These are phyloP conservation scores for Mortierella sp. DNA, from an alignment of 371 early-diverging fungal species.

Conservation along the genomic window DNA sequence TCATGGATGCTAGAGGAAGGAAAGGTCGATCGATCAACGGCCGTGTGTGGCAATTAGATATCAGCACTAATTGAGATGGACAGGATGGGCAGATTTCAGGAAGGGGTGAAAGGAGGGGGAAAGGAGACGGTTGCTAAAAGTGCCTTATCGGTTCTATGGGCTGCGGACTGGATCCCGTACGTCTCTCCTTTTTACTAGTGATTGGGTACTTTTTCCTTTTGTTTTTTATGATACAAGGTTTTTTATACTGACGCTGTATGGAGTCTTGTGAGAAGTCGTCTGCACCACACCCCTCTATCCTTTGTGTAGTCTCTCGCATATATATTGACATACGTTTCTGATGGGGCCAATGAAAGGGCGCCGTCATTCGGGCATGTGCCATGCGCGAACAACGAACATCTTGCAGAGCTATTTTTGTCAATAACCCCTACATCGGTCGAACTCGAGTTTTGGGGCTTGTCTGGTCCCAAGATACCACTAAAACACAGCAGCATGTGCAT, in stretches of 20 bases:
- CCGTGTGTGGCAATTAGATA: not conserved
- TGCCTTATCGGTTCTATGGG: not conserved
- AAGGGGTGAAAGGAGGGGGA: not conserved
- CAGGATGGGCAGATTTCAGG: not conserved
- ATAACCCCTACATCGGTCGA: not conserved
- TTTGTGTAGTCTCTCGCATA: not conserved
- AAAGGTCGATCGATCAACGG: not conserved
- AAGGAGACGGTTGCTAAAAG: not conserved
- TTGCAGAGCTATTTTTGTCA: not conserved
- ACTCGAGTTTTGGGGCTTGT: not conserved
- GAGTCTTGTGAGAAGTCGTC: not conserved
- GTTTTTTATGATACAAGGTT: not conserved
- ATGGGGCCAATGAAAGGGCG: not conserved
- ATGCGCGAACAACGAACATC: not conserved
- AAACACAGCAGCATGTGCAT: not conserved
- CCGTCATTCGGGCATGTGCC: not conserved
- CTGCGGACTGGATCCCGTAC: not conserved
- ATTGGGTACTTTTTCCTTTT: not conserved
- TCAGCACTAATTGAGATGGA: not conserved
- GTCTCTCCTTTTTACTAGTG: not conserved
- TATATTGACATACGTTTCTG: not conserved
- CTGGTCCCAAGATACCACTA: not conserved
- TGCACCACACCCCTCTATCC: too few species aligned
- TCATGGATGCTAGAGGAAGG: not conserved
- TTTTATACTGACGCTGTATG: not conserved